These are phyloP conservation scores for Centaurea solstitialis DNA, from an alignment of 129 eudicot genomes.

Conservation along the genomic window DNA sequence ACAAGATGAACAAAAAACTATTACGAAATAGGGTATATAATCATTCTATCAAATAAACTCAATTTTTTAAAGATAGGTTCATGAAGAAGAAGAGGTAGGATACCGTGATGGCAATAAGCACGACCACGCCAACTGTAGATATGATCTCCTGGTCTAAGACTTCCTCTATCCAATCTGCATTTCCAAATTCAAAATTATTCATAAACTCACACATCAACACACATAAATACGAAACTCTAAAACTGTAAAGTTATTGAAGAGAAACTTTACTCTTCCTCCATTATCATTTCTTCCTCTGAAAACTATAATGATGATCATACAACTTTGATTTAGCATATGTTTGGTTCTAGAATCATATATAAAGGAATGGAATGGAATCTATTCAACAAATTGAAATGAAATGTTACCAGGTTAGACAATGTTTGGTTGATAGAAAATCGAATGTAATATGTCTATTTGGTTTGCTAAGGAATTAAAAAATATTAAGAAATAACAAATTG, in stretches of 20 bases:
- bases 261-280: constrained; percentile 25
- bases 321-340: background rate
- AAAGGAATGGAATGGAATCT: no score
- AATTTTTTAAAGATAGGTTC: background rate
- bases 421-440: no score
- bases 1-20: background rate
- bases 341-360: no score
- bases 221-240: background rate
- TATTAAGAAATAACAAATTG: no score
- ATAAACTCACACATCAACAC: background rate
- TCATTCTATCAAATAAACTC: background rate
- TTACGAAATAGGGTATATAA: constrained; percentile 10
- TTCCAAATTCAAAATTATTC: background rate
- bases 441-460: no score
- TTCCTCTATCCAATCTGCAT: constrained; percentile 56
- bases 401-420: no score
- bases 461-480: no score
- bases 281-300: constrained; percentile 33
- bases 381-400: no score
- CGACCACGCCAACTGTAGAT: constrained; percentile 92
- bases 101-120: constrained; percentile 63
- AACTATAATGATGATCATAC: constrained; percentile 5
- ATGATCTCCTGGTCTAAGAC: constrained; percentile 90
- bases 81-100: background rate
- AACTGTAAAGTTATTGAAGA: background rate